Conservation (phyloP, 176 grass and related monocot genomes). For the Lolium perenne region DNA sequence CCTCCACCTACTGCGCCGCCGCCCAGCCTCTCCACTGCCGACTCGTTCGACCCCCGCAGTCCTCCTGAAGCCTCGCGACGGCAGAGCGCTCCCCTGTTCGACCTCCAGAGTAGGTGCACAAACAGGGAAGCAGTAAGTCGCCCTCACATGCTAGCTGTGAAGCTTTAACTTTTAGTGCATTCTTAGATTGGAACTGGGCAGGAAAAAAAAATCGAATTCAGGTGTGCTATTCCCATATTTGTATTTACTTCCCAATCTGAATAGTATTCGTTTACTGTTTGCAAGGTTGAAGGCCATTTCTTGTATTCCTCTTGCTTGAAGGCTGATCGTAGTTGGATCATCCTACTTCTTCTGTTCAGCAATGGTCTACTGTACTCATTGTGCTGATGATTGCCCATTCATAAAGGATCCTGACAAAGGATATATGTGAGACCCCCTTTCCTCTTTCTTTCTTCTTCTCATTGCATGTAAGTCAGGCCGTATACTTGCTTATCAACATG, state of each 20-base stretch:
- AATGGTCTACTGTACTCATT: conserved; percentile 82
- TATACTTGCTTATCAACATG: neutral
- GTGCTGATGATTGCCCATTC: conserved; percentile 53
- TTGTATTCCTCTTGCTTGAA: neutral
- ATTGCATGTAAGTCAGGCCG: neutral
- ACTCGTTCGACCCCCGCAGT: neutral
- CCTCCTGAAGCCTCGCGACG: neutral
- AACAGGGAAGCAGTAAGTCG: neutral
- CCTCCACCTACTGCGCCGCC: neutral
- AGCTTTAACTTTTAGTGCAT: neutral
- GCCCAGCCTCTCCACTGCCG: neutral
- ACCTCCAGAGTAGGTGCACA: conserved; percentile 15
- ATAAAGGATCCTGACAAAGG: conserved; percentile 74
- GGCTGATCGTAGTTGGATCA: conserved; percentile 30
- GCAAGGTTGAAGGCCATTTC: neutral
- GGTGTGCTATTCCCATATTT: neutral
- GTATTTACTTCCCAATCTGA: neutral
- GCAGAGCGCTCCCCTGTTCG: neutral
- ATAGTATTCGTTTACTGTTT: neutral
- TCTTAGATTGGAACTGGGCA: neutral
- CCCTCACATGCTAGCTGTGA: neutral
- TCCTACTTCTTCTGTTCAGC: conserved; percentile 5
- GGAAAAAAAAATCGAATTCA: neutral
- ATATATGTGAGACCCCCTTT: conserved; percentile 63
- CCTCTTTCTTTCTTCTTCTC: conserved; percentile 19